Conservation (phyloP, 2,329 filamentous ascomycete genomes). For the Aspergillus floridensis region DNA sequence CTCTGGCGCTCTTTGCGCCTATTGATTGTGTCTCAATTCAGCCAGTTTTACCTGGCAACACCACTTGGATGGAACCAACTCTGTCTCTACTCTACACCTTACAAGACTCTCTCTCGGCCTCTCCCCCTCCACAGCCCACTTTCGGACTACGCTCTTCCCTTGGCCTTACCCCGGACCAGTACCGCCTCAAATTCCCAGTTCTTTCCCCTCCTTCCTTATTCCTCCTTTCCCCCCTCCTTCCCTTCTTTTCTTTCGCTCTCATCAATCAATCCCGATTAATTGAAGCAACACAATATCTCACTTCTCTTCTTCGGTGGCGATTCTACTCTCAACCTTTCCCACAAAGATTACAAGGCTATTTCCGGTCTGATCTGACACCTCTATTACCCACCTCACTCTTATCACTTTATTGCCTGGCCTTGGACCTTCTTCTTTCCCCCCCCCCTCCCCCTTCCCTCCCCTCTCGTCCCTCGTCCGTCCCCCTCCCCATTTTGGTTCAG, state of each 20-base stretch:
- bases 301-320: neutral
- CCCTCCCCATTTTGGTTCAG: constrained; percentile 9
- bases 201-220: neutral
- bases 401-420: neutral
- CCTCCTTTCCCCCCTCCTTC: neutral
- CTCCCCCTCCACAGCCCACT: neutral
- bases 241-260: neutral
- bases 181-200: neutral
- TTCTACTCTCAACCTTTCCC: too few relatives aligned
- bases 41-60: too few relatives aligned
- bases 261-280: neutral
- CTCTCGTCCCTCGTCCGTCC: constrained; percentile 7
- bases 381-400: neutral
- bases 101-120: neutral
- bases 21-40: neutral
- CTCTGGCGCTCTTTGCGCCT: constrained; percentile 1
- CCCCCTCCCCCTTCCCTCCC: constrained; percentile 1
- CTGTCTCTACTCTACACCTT: too few relatives aligned
- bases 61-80: too few relatives aligned
- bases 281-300: too few relatives aligned
- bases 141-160: neutral
- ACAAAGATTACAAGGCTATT: neutral
- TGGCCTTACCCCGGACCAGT: neutral
- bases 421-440: neutral
- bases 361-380: neutral